Base-by-base conservation (phyloP, 192 early-diverging fungal species). In the Rhizoclosmatium globosum region DNA sequence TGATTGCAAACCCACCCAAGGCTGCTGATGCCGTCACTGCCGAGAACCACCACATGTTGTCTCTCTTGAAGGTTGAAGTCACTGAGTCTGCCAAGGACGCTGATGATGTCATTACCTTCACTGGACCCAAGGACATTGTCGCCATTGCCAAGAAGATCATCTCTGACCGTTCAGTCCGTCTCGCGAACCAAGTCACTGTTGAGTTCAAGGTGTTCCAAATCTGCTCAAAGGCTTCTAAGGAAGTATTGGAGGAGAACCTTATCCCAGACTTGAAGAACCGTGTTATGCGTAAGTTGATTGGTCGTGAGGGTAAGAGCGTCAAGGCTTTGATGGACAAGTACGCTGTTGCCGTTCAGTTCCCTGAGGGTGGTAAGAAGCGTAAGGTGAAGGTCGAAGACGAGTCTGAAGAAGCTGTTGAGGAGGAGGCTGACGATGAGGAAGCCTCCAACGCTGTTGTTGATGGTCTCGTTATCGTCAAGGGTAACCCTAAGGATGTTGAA, bases 251-350 rank as follows among this genome's bases (percentile, higher is more conserved):
- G 23, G 79, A 80, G 69, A 74, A 78, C 11, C 71, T 74, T 21
- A 61, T 80, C 46, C 69, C 79, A 53, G 88, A 89, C 23, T 69
- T 86, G 47, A 82, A 79, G 62, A 68, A 61, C 23, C 62, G 68
- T n/a, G 79, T 86, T 43, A 74, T 85, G 19, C 82, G 85, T 2
- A 62, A 81, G 1, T 23, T 99, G 39, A 95, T 98, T 76, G 97
- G 97, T n/a, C 94, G 94, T 78, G 92, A 91, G 41, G 96, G 96
- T 77, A 92, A 91, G 74, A 89, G 91, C 74, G 89, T 99, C 66
- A 93, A 90, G 78, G 90, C 91, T 61, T 75, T 97, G 47, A 94
- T 91, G 73, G 89, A 92, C 17, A 91, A 92, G 79, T 89, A 91
- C 73, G 89, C 90, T 71, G 93, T 99, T 60, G 57, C 70, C 19